Evolutionary conservation across 768 basidiomycete species (phyloP).

Genomic region (Hemileccinum impolitum): DNA sequence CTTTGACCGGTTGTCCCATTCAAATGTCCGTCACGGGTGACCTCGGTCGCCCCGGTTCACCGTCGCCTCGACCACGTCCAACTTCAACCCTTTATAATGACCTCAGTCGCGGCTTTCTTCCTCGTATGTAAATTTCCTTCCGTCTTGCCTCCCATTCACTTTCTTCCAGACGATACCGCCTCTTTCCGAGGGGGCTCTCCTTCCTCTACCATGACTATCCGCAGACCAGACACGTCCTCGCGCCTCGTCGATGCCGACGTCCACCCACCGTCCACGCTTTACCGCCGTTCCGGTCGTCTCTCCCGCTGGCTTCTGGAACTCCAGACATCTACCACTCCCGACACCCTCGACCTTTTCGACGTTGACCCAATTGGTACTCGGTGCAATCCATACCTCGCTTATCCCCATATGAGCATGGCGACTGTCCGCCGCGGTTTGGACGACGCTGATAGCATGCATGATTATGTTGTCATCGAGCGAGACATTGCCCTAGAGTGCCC

Average conservation of each 20-base stretch:
- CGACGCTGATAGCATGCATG: slow-evolving; percentile 35
- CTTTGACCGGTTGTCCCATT: slow-evolving; percentile 5
- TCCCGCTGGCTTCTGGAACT: slow-evolving; percentile 46
- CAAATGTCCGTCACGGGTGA: not conserved
- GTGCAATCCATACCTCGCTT: slow-evolving; percentile 41
- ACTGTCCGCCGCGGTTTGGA: slow-evolving; percentile 29
- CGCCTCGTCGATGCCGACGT: slow-evolving; percentile 14
- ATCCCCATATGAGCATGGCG: slow-evolving; percentile 34
- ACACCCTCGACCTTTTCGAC: slow-evolving; percentile 18
- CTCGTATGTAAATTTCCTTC: slow-evolving; percentile 19
- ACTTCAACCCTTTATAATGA: slow-evolving; percentile 23
- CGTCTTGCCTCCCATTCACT: slow-evolving; percentile 33
- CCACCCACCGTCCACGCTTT: slow-evolving; percentile 15
- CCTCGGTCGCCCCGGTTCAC: slow-evolving; percentile 13
- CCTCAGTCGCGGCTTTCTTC: slow-evolving; percentile 3
- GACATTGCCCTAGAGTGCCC: slow-evolving; percentile 27
- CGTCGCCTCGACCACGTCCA: slow-evolving; percentile 8
- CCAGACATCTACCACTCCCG: slow-evolving; percentile 17
- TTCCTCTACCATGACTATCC: slow-evolving; percentile 29
- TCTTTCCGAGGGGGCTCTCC: slow-evolving; percentile 21
- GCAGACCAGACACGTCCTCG: slow-evolving; percentile 25
- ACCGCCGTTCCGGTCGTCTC: slow-evolving; percentile 38
- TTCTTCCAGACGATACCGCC: slow-evolving; percentile 14
- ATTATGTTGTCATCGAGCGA: slow-evolving; percentile 41
- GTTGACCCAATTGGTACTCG: slow-evolving; percentile 27